Evolutionary conservation across 495 filamentous ascomycete genomes (phyloP).

Genomic region (Hyaloscypha variabilis): DNA sequence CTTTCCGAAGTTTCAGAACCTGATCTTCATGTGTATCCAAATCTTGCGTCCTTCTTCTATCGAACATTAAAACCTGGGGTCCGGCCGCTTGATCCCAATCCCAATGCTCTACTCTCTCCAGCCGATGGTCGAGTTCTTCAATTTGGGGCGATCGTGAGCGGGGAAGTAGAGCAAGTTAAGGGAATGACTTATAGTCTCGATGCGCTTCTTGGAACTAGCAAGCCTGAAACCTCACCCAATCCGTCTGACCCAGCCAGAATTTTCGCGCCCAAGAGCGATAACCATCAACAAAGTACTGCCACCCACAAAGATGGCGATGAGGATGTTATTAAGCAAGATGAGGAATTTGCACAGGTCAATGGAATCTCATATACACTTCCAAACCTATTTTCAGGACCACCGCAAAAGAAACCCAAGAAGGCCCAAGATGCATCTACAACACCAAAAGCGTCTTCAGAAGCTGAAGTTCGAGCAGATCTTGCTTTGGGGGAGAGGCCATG

Average conservation of each 20-base stretch:
- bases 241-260: constrained; percentile 21
- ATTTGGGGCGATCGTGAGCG: constrained; percentile 87
- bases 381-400: constrained; percentile 77
- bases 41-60: constrained; percentile 97
- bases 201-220: constrained; percentile 76
- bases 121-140: constrained; percentile 90
- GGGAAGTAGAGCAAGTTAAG: constrained; percentile 98
- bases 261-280: constrained; percentile 16
- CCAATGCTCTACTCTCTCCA: constrained; percentile 78
- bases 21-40: constrained; percentile 87
- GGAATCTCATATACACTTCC: constrained; percentile 97
- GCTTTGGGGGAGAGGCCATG: constrained; percentile 74
- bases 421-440: constrained; percentile 65
- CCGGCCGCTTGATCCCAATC: constrained; percentile 83
- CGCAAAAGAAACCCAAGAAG: constrained; percentile 31
- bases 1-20: constrained; percentile 84
- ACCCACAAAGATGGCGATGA: constrained; percentile 44
- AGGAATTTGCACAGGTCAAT: constrained; percentile 94
- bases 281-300: constrained; percentile 12
- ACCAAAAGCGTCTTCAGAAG: constrained; percentile 68
- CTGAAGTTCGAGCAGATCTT: constrained; percentile 82
- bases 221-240: constrained; percentile 36
- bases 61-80: constrained; percentile 86
- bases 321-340: constrained; percentile 71
- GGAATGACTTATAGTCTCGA: constrained; percentile 97